Conservation (phyloP, 140 eudicot genomes). For the Anethum foeniculum region DNA sequence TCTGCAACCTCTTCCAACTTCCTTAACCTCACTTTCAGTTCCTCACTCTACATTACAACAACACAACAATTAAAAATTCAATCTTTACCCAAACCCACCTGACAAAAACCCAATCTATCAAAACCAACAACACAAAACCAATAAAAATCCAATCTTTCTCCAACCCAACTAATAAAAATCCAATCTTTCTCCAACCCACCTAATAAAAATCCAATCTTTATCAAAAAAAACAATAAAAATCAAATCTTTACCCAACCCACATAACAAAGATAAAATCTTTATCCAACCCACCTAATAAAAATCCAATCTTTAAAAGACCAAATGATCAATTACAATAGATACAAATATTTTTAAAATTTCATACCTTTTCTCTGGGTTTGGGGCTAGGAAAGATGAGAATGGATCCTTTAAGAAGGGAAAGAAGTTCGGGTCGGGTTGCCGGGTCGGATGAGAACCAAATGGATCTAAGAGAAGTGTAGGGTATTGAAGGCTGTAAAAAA, state of each 20-base stretch:
- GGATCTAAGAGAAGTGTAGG: conserved; percentile 59
- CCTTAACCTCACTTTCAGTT: conserved; percentile 65
- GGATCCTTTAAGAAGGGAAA: conserved; percentile 42
- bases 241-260: background rate
- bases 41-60: conserved; percentile 48
- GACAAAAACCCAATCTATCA: background rate
- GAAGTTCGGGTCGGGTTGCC: conserved; percentile 41
- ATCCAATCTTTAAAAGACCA: background rate
- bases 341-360: background rate
- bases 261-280: background rate
- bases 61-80: background rate
- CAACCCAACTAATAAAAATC: background rate
- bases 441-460: conserved; percentile 65
- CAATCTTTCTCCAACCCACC: background rate
- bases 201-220: background rate
- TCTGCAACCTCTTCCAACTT: conserved; percentile 67
- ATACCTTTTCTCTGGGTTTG: conserved; percentile 72
- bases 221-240: background rate
- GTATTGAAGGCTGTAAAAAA: conserved; percentile 33
- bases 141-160: background rate
- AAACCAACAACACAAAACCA: background rate
- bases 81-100: background rate
- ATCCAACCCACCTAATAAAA: background rate
- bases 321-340: background rate
- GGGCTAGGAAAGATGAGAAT: conserved; percentile 54